Conservation (phyloP, 2,329 filamentous ascomycete genomes). For the Aspergillus fumigatus region DNA sequence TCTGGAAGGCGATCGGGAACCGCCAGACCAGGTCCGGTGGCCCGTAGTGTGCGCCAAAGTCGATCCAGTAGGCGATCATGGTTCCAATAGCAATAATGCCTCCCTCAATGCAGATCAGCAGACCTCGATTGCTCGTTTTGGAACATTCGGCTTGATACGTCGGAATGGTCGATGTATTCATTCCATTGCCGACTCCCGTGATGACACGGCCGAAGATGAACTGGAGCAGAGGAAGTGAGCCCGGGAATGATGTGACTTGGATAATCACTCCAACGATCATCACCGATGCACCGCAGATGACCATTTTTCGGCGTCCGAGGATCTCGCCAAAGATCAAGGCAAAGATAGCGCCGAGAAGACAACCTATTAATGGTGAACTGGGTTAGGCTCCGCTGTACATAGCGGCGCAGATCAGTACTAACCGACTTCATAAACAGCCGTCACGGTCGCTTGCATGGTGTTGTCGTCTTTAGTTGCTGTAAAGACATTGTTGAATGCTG, state of each 20-base stretch:
- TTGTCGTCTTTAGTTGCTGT: slow-evolving; percentile 34
- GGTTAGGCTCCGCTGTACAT: neutral
- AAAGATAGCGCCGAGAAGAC: slow-evolving; percentile 36
- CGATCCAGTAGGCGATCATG: slow-evolving; percentile 51
- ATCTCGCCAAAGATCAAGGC: slow-evolving; percentile 33
- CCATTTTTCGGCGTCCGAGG: slow-evolving; percentile 42
- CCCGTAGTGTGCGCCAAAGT: slow-evolving; percentile 42
- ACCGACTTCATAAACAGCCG: slow-evolving; percentile 30
- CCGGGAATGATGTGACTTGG: slow-evolving; percentile 29
- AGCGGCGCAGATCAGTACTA: neutral
- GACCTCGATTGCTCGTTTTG: slow-evolving; percentile 54
- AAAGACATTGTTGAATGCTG: slow-evolving; percentile 30
- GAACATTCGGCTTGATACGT: slow-evolving; percentile 53
- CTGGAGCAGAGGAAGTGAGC: slow-evolving; percentile 40
- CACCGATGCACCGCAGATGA: slow-evolving; percentile 55
- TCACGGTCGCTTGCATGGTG: slow-evolving; percentile 34
- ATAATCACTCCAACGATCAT: slow-evolving; percentile 39
- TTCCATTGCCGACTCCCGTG: slow-evolving; percentile 53
- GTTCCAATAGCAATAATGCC: slow-evolving; percentile 50
- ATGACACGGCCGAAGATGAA: slow-evolving; percentile 51
- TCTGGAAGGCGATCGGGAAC: slow-evolving; percentile 52
- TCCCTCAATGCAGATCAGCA: slow-evolving; percentile 57
- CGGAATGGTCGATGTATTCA: slow-evolving; percentile 53
- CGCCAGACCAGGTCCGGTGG: slow-evolving; percentile 42
- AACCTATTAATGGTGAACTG: slow-evolving; percentile 15